Evolutionary conservation across 2,329 filamentous ascomycete genomes (phyloP).

Genomic region (Penicillium janthinellum): DNA sequence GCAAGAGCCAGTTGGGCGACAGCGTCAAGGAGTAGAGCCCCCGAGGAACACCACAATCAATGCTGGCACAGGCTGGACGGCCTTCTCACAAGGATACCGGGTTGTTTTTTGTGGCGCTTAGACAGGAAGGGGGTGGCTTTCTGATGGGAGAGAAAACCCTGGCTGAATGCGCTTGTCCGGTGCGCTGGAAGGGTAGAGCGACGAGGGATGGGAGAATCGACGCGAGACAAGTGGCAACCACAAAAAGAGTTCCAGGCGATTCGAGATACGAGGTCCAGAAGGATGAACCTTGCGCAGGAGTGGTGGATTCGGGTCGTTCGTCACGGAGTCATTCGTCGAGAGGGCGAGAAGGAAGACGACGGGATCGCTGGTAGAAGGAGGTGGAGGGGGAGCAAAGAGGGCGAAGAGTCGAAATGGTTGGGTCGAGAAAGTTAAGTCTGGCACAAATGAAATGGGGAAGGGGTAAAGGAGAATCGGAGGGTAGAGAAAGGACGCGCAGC

Average conservation of each 20-base stretch:
- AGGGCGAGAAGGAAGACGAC: conserved; percentile 20
- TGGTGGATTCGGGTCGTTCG: background rate
- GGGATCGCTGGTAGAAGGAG: conserved; percentile 19
- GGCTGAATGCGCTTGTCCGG: conserved; percentile 19
- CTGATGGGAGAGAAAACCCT: conserved; percentile 15
- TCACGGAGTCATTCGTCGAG: conserved; percentile 8
- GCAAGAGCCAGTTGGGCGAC: background rate
- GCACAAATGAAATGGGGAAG: conserved; percentile 15
- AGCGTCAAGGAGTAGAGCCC: background rate
- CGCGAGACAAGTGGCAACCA: background rate
- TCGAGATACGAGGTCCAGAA: conserved; percentile 5
- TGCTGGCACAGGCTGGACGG: background rate
- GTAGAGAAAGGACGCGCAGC: conserved; percentile 21
- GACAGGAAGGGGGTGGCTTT: conserved; percentile 1
- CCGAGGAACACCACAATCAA: background rate
- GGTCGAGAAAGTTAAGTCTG: conserved; percentile 11
- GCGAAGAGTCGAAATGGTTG: conserved; percentile 1
- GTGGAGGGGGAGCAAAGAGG: conserved; percentile 10
- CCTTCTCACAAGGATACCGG: background rate
- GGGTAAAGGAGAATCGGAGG: conserved; percentile 11
- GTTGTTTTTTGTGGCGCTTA: background rate
- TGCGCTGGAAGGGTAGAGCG: conserved; percentile 21
- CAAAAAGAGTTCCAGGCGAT: conserved; percentile 14
- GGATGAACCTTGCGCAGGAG: conserved; percentile 18
- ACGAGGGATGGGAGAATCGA: conserved; percentile 9